Evolutionary conservation across 768 basidiomycete species (phyloP).

Genomic region (Psilocybe sp.): DNA sequence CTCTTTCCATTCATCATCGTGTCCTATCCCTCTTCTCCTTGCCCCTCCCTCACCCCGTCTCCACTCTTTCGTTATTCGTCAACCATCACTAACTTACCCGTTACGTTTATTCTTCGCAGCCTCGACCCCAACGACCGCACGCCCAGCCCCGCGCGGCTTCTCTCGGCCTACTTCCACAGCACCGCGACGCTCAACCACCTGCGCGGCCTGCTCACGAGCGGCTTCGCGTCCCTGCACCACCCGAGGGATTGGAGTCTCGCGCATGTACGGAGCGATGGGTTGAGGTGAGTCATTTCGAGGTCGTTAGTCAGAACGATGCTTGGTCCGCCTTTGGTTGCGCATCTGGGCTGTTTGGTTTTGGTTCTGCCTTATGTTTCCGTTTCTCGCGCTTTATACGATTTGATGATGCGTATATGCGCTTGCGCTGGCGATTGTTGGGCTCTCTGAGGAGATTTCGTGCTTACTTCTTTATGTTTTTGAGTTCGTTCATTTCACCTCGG

Average conservation of each 20-base stretch:
- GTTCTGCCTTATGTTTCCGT: too few relatives aligned
- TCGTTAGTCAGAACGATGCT: too few relatives aligned
- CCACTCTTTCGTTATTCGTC: not conserved
- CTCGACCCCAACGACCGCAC: conserved; percentile 74
- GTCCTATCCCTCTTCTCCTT: not conserved
- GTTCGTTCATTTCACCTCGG: not conserved
- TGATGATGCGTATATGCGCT: too few relatives aligned
- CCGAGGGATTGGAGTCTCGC: conserved; percentile 89
- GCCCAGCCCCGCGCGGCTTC: conserved; percentile 86
- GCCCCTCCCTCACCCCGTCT: not conserved
- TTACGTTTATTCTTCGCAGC: conserved; percentile 26
- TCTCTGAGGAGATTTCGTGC: not conserved
- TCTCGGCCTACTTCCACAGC: conserved; percentile 97
- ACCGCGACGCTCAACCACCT: conserved; percentile 91
- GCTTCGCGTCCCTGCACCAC: conserved; percentile 90
- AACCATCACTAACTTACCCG: not conserved
- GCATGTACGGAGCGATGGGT: conserved; percentile 53
- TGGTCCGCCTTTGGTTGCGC: too few relatives aligned
- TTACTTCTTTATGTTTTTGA: not conserved
- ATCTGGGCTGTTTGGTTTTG: too few relatives aligned
- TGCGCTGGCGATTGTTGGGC: too few relatives aligned
- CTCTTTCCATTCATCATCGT: not conserved
- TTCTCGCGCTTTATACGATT: too few relatives aligned
- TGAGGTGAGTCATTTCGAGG: conserved; percentile 9
- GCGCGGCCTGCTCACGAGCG: conserved; percentile 83